phyloP scores from a whole-genome alignment of 2,329 filamentous ascomycete genomes.

The Orbilia ellipsospora region DNA sequence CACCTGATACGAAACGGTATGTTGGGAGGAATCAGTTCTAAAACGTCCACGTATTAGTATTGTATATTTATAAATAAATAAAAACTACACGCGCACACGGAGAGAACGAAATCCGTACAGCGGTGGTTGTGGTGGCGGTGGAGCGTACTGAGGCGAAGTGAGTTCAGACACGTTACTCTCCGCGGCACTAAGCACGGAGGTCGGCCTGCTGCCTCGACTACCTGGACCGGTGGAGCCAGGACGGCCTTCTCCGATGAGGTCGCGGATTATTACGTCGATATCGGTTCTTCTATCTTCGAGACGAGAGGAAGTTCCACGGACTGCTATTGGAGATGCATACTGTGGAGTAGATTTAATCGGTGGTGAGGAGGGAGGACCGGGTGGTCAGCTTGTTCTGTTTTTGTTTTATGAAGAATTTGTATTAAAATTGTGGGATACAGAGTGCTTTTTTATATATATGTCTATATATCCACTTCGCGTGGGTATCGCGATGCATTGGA shows the following conservation, averaged over 20 bases:
- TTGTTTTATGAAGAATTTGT: neutral
- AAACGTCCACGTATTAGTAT: neutral
- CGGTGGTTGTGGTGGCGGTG: constrained; percentile 24
- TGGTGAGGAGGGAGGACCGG: constrained; percentile 17
- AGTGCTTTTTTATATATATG: too few species aligned
- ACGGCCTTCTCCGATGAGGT: constrained; percentile 81
- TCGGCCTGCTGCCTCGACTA: constrained; percentile 79
- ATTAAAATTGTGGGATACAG: too few species aligned
- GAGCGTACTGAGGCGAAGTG: constrained; percentile 63
- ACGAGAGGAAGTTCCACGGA: constrained; percentile 23
- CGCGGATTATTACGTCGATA: constrained; percentile 86
- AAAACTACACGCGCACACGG: constrained; percentile 2
- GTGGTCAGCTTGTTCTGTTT: constrained; percentile 34
- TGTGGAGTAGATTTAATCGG: constrained; percentile 26
- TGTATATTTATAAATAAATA: neutral
- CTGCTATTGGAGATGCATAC: constrained; percentile 50
- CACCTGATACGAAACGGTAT: constrained; percentile 67
- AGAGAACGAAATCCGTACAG: constrained; percentile 27
- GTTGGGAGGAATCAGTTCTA: constrained; percentile 60
- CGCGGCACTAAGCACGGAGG: constrained; percentile 83
- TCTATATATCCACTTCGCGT: too few species aligned
- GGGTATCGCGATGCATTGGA: neutral
- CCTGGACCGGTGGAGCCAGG: constrained; percentile 75
- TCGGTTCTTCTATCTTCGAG: constrained; percentile 66
- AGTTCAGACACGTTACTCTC: constrained; percentile 80